phyloP scores from a whole-genome alignment of 768 basidiomycete genomes.

The Russula sp. region DNA sequence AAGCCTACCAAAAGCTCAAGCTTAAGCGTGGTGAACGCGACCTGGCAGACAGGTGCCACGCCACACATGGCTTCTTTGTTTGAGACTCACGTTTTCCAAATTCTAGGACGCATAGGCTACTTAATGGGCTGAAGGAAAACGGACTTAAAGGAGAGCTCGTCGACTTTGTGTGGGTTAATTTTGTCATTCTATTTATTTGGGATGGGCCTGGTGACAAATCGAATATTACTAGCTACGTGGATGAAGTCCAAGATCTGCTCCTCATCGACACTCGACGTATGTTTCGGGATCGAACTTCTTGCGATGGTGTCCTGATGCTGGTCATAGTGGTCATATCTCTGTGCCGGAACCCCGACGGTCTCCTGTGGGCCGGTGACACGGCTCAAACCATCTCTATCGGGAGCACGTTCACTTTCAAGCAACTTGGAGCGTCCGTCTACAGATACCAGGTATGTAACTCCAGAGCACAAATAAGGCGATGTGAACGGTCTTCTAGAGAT shows the following conservation, averaged over 20 bases:
- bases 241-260: slow-evolving; percentile 68
- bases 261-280: slow-evolving; percentile 55
- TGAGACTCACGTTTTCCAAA: not conserved
- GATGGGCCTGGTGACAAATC: no score
- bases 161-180: slow-evolving; percentile 44
- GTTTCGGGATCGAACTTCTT: slow-evolving; percentile 15
- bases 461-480: not conserved
- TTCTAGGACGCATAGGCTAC: slow-evolving; percentile 44
- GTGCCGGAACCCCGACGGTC: slow-evolving; percentile 54
- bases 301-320: not conserved
- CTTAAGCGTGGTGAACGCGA: slow-evolving; percentile 39
- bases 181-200: not conserved
- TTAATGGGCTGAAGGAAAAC: slow-evolving; percentile 30
- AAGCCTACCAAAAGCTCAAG: slow-evolving; percentile 45
- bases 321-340: slow-evolving; percentile 51
- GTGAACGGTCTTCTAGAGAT: not conserved
- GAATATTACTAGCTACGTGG: slow-evolving; percentile 45
- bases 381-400: slow-evolving; percentile 72
- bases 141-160: slow-evolving; percentile 36
- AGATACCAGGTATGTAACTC: slow-evolving; percentile 45
- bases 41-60: slow-evolving; percentile 47
- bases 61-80: not conserved
- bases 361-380: slow-evolving; percentile 78
- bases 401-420: slow-evolving; percentile 64
- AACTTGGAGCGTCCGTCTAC: slow-evolving; percentile 59